Conservation (phyloP, 2,329 filamentous ascomycete species). For the Curvularia eragrostidis region DNA sequence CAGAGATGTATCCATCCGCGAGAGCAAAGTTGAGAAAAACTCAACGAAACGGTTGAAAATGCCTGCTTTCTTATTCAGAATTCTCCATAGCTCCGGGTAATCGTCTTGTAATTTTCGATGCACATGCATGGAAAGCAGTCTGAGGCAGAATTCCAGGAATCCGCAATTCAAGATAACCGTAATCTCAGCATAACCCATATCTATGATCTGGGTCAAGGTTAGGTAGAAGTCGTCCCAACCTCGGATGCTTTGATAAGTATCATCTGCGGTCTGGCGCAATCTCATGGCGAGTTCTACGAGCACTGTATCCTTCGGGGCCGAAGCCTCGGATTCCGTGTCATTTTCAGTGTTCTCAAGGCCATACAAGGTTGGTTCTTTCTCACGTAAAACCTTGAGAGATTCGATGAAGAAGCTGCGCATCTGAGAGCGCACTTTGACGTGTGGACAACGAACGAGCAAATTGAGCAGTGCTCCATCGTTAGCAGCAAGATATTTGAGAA, state of each 20-base stretch:
- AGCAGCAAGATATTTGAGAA: conserved; percentile 66
- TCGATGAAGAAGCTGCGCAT: conserved; percentile 41
- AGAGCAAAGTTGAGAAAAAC: conserved; percentile 38
- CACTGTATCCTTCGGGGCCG: conserved; percentile 21
- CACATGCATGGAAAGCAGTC: conserved; percentile 40
- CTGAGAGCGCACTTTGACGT: conserved; percentile 39
- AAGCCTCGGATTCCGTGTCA: conserved; percentile 35
- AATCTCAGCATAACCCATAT: conserved; percentile 40
- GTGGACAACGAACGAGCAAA: conserved; percentile 57
- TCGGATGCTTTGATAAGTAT: conserved; percentile 30
- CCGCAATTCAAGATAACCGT: conserved; percentile 35
- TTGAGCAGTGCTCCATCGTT: conserved; percentile 67
- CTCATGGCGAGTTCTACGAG: conserved; percentile 28
- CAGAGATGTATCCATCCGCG: conserved; percentile 35
- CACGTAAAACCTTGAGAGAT: conserved; percentile 40
- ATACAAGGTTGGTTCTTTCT: conserved; percentile 40
- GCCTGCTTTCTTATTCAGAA: conserved; percentile 41
- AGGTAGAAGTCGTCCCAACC: conserved; percentile 49
- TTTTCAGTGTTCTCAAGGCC: conserved; percentile 35
- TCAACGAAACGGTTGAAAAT: conserved; percentile 43
- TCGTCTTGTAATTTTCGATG: conserved; percentile 19
- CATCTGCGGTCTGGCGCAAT: conserved; percentile 31
- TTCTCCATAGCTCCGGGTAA: conserved; percentile 33
- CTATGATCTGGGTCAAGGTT: conserved; percentile 37
- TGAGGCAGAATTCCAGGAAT: conserved; percentile 41